Evolutionary conservation across 306 rosid species (phyloP), one percentile per base, ranked within the genome.

Genomic region (Betula pendula): DNA sequence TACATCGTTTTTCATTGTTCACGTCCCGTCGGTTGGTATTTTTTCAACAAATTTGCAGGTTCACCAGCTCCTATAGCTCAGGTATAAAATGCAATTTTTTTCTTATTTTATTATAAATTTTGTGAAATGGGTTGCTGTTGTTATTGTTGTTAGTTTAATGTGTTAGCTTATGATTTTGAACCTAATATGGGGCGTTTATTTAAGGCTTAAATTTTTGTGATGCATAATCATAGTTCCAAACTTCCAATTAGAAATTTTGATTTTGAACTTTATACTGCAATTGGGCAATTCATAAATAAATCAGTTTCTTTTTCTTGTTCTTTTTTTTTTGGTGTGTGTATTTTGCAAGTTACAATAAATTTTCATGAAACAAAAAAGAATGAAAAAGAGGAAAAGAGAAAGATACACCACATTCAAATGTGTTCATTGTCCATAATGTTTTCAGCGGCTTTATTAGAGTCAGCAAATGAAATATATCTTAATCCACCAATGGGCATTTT

Each of bases 11-110:
- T 27, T 27, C 45, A 8, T 19, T 65, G 27, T 33, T 65, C 70
- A 35, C 25, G 45, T 33, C 45, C 24, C 70, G n/a, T 66, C 27
- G 14, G 27, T 67, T 45, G 75, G 58, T 56, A 1, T 77, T 77
- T 38, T 62, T 68, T 11, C 25, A 53, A 22, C 67, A 55, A 29
- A 45, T 72, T 14, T 63, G 73, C 85, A 66, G 81, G 79, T 77
- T 72, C 20, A 38, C 42, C 58, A 52, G 68, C 55, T 77, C 49
- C 58, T 72, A 68, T 24, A 66, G 81, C 71, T 77, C 48, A 67
- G 67, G 62, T 53, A 49, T 48, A 8, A 25, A 63, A 17, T 22
- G 6, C 4, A 19, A 31, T 22, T 9, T 2, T 24, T 62, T 60
- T 43, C 0, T 2, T 52, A 19, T 13, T 53, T 3, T 11, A n/a